Percentiles rank a stretch among this genome's conserved stretches.
These are phyloP conservation scores for Raphanus sativus DNA, from an alignment of 345 rosid species.

Conservation along the genomic window DNA sequence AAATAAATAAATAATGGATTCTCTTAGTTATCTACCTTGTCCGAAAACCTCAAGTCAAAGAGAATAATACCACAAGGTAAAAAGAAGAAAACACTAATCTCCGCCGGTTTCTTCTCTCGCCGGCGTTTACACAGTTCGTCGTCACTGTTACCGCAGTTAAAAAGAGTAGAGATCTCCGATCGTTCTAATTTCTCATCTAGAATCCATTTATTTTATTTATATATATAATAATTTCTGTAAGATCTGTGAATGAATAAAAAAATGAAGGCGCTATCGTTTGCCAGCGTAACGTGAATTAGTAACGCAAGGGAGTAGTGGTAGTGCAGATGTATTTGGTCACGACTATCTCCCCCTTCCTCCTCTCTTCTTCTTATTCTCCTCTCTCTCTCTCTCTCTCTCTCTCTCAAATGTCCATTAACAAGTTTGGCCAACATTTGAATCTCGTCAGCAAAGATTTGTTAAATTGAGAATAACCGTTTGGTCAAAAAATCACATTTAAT, in stretches of 20 bases:
- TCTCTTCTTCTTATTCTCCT: conserved; percentile 31
- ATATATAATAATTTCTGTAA: background rate
- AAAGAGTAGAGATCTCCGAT: conserved; percentile 19
- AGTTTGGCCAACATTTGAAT: conserved; percentile 20
- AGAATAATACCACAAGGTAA: background rate
- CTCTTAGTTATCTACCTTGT: conserved; percentile 13
- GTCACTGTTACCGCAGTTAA: conserved; percentile 16
- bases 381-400: conserved; percentile 9
- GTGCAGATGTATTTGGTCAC: conserved; percentile 53
- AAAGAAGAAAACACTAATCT: background rate
- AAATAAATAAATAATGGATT: background rate
- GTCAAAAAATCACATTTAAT: background rate
- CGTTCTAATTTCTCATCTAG: background rate
- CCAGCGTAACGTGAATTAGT: conserved; percentile 35
- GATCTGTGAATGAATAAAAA: conserved; percentile 33
- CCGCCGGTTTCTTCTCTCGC: conserved; percentile 27
- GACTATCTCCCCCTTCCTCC: conserved; percentile 44
- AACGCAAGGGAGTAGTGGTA: conserved; percentile 1
- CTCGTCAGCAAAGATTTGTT: conserved; percentile 2
- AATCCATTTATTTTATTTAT: background rate
- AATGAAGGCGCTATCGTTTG: conserved; percentile 15
- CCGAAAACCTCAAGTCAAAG: conserved; percentile 29
- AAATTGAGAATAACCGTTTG: conserved; percentile 19
- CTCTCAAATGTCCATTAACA: conserved; percentile 24
- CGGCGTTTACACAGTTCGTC: conserved; percentile 36